Evolutionary conservation across 2,329 filamentous ascomycete genomes (phyloP), one percentile per base, ranked within the genome.

Genomic region (Pseudogymnoascus sp.): DNA sequence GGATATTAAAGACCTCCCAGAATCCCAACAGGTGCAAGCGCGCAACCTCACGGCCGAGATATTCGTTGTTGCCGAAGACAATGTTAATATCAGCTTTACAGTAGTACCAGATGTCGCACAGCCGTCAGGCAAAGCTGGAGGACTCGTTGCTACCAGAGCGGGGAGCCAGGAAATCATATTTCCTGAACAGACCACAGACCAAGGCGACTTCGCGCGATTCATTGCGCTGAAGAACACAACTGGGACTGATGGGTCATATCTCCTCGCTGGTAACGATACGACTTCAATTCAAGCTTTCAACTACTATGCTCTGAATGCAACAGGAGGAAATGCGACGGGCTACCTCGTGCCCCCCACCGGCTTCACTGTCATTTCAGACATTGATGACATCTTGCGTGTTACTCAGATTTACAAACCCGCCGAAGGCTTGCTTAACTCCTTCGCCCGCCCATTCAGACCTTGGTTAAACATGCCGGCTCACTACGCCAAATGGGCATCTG

Each of bases 401-500:
- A 92, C 89, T 62, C 90, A 91, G 74, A 92, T 92, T 71, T 92
- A 90, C 72, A 74, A 89, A 58, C 89, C 89, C 0, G 84, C 85
- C 66, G 82, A 92, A 70, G 90, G 89, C 4, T 77, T 92, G 0
- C 77, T 92, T 9, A 92, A 92, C 75, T 86, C 88, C 0, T 92
- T 92, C 69, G 89, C 89, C 0, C 81, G 84, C 3, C 79, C 86
- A 0, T 92, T 90, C 71, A 81, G 79, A 0, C 79, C 83, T 0
- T 92, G 89, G 89, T 79, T 87, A 79, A 88, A 92, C 74, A 92
- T 92, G 90, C 89, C 89, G 0, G 80, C 85, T 2, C 86, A 92
- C 66, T 92, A 91, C 72, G 83, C 85, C 66, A 90, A 91, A 70
- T 92, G 89, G 88, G 85, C 82, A 1, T 75, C 76, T n/a, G 83